Evolutionary conservation across 441 rosid genomes (phyloP), one percentile per base, ranked within the genome.

Genomic region (Lepidium campestre): DNA sequence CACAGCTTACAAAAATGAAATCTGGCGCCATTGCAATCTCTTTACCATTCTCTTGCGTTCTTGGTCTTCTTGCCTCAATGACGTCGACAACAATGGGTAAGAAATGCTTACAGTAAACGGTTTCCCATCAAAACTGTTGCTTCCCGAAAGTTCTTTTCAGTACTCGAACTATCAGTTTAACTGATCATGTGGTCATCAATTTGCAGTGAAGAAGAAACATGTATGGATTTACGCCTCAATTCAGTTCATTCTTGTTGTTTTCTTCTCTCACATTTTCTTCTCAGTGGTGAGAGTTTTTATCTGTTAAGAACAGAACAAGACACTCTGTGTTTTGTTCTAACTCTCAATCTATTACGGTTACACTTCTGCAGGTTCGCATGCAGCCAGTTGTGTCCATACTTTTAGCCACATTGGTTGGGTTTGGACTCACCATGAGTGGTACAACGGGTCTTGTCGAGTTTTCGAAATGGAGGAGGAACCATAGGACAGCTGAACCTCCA

Each of bases 21-120:
- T 83, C 99, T 19, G 90, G 98, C 5, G 98, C 99, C 27, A 86
- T 91, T 57, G 91, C 97, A 50, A 79, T 91, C 65, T 88, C 99
- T 71, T 97, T 94, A 60, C 99, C 99, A 4, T 94, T 94, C 74
- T 88, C 98, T 25, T 94, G 97, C 72, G 80, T 94, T 37, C 72
- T 91, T 54, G 97, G 98, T 75, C 88, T 94, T 53, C 80, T 94
- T 47, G 99, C 98, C 13, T 86, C 99, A 48, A 89, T 91, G 97
- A 84, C 94, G 6, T 79, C 98, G 4, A 81, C 97, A 52, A 89
- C 97, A 50, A 89, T 91, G 97, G 99, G 99, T 94, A 77, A 44
- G 62, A 54, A 42, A 46, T 40, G 23, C 25, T 22, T 29, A 65
- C 60, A 41, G 42, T 68, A 12, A 31, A 7, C 31, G 34, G 18